A percentile compares a stretch with the other conserved stretches of the same genome.
Evolutionary conservation across 495 filamentous ascomycete genomes (phyloP).

Genomic region (Xylaria telfairii): DNA sequence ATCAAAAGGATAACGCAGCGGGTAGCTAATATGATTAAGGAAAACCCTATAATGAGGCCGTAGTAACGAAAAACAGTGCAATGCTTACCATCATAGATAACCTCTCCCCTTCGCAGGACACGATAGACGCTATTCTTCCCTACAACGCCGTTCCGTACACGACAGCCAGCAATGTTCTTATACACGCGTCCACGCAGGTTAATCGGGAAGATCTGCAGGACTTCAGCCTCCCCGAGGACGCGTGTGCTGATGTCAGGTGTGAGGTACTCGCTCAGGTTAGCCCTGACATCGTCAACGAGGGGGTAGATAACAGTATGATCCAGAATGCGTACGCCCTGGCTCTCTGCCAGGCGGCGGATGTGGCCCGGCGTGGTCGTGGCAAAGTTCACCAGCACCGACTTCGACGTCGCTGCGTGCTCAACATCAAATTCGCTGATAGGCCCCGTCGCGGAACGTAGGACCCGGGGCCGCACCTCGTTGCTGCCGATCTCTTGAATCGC

Average conservation of each 20-base stretch:
- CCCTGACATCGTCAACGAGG: slow-evolving; percentile 81
- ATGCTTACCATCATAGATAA: slow-evolving; percentile 78
- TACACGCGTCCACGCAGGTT: slow-evolving; percentile 72
- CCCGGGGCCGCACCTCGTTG: slow-evolving; percentile 76
- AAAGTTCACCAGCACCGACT: slow-evolving; percentile 81
- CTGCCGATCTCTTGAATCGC: slow-evolving; percentile 77
- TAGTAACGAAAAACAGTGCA: not conserved
- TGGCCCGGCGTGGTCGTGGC: slow-evolving; percentile 74
- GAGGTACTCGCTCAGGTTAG: slow-evolving; percentile 68
- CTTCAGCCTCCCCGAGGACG: slow-evolving; percentile 87
- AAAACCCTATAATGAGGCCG: not conserved
- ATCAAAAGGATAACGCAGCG: not conserved
- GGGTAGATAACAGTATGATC: slow-evolving; percentile 94
- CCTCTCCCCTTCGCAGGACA: slow-evolving; percentile 69
- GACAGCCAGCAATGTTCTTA: slow-evolving; percentile 82
- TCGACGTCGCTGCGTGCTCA: slow-evolving; percentile 78
- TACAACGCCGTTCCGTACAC: slow-evolving; percentile 81
- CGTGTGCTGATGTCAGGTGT: slow-evolving; percentile 65
- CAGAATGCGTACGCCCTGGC: slow-evolving; percentile 73
- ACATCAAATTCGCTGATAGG: slow-evolving; percentile 85
- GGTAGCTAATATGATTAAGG: not conserved
- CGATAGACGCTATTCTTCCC: slow-evolving; percentile 66
- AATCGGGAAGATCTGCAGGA: slow-evolving; percentile 82
- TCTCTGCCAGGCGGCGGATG: slow-evolving; percentile 72
- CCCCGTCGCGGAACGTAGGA: slow-evolving; percentile 80